These are phyloP conservation scores for Choiromyces venosus DNA, from an alignment of 495 filamentous ascomycete genomes.

Conservation along the genomic window DNA sequence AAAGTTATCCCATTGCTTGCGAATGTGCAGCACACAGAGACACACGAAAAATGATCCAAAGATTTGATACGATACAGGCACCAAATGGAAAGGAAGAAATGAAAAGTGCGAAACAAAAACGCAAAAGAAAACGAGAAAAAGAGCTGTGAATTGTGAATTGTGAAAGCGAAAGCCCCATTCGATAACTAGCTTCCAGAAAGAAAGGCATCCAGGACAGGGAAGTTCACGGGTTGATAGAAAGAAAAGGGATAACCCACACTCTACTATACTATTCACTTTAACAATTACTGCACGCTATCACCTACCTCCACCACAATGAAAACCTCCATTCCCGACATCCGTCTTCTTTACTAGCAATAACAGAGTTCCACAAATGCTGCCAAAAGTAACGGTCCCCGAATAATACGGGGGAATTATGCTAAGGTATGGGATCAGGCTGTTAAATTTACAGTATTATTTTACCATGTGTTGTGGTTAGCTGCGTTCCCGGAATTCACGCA, in stretches of 20 bases:
- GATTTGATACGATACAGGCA: conserved; percentile 19
- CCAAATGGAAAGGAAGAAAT: conserved; percentile 29
- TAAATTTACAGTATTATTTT: conserved; percentile 19
- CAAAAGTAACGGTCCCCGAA: conserved; percentile 28
- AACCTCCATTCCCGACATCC: not conserved
- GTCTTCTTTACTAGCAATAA: not conserved
- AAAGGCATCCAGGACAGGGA: not conserved
- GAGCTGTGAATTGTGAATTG: not conserved
- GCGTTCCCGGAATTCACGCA: conserved; percentile 33
- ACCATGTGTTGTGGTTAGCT: conserved; percentile 12
- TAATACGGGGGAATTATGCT: conserved; percentile 25
- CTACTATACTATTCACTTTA: not conserved
- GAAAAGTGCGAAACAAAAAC: conserved; percentile 23
- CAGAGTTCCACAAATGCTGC: conserved; percentile 3
- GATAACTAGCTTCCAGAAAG: not conserved
- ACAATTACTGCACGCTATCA: not conserved
- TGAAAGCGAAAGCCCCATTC: not conserved
- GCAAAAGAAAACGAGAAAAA: conserved; percentile 20
- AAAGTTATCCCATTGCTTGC: not conserved
- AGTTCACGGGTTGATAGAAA: not conserved
- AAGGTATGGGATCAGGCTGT: conserved; percentile 31
- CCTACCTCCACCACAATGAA: not conserved
- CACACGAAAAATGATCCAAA: conserved; percentile 24
- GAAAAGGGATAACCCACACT: not conserved
- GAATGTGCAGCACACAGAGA: conserved; percentile 8